A percentile compares a stretch with the other conserved stretches of the same genome.
Evolutionary conservation across 164 flowering plant genomes (phyloP).

Genomic region (Macadamia integrifolia): DNA sequence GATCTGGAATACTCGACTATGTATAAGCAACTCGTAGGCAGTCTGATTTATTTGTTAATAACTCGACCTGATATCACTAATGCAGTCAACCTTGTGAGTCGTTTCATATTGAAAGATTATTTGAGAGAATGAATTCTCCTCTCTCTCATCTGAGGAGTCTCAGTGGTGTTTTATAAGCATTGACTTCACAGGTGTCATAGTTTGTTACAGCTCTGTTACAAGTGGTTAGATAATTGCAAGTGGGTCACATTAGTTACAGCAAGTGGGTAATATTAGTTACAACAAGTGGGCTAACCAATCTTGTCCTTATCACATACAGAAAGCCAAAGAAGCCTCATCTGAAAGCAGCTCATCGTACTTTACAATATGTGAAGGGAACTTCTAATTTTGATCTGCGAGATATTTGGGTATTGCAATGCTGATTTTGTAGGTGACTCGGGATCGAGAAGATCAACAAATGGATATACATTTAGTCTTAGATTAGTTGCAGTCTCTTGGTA

Average conservation of each 20-base stretch:
- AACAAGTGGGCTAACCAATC: no score
- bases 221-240: no score
- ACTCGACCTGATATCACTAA: conserved; percentile 3
- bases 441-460: background rate
- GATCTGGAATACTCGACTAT: background rate
- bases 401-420: background rate
- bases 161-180: no score
- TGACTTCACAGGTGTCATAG: no score
- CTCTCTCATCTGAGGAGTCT: no score
- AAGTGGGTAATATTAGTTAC: no score
- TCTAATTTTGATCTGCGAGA: background rate
- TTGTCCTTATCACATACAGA: no score
- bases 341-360: background rate
- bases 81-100: conserved; percentile 1
- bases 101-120: no score
- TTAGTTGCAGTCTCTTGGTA: background rate
- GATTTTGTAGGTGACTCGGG: background rate
- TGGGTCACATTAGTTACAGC: no score
- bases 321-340: conserved; percentile 5
- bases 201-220: no score
- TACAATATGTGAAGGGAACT: background rate
- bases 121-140: no score
- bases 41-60: background rate
- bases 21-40: no score
- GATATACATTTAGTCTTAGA: conserved; percentile 1